Base-by-base conservation (phyloP, 1,284 basidiomycete genomes). In the Rhodotorula sp. region DNA sequence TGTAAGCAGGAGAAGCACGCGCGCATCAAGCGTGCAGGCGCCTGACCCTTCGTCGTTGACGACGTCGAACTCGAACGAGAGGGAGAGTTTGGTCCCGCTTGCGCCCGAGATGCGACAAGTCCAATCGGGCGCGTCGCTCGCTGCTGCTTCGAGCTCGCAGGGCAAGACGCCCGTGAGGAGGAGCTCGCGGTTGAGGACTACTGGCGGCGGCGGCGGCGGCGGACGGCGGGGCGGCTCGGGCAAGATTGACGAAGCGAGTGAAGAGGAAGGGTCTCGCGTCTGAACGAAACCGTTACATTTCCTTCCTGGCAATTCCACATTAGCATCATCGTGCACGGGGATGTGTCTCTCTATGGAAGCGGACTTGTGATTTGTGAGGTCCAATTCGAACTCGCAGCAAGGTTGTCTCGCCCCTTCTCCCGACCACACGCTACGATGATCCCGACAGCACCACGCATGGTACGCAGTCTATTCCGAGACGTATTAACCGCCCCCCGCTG, bases 361-460 rank as follows among this genome's bases (percentile, higher is more conserved):
- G 8, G 49, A 50, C 49, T 23, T 18, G 49, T 50, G 49, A 19
- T 50, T 5, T 50, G 34, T 8, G 23, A 19, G 19, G 49, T 14
- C 49, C 49, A 23, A 50, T 5, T 50, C 49, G 49, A 12, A 43
- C 21, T 49, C 14, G 48, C 1, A 5, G 21, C 48, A 49, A 16
- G 5, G 5, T 49, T 49, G 50, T 19, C 50, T 55, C 28, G 6
- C 1, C 54, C 26, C 14, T 15, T 18, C 14, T 28, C 26, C 54
- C 26, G 12, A 6, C 28, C 10, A 23, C 55, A n/a, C 52, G 56
- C 5, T 61, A 28, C 21, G 18, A 72, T 72, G 70, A 62, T 60
- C 23, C 67, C 70, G 47, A 69, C 70, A 66, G 64, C 66, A 69
- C 67, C 67, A 60, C 60, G 67, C 43, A 68, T 69, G 61, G 70